phyloP scores from a whole-genome alignment of 164 flowering plant species.

The Protea cynaroides region DNA sequence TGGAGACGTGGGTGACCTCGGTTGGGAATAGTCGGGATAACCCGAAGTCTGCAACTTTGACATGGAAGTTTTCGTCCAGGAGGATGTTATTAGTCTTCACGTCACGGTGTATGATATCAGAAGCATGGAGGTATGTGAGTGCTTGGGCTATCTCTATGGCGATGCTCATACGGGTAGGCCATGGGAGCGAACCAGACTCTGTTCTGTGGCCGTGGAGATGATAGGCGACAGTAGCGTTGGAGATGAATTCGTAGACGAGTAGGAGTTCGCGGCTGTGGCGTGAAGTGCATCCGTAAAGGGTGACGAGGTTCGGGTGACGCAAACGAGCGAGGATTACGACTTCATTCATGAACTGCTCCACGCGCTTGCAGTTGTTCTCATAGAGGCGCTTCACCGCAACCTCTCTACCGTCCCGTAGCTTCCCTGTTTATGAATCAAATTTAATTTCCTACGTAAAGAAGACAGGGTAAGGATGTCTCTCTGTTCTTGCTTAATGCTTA shows the following conservation, averaged over 20 bases:
- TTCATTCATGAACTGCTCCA: constrained; percentile 7
- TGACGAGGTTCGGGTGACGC: constrained; percentile 2
- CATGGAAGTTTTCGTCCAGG: not conserved
- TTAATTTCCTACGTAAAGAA: no score
- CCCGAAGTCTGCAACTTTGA: constrained; percentile 4
- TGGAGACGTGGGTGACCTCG: constrained; percentile 1
- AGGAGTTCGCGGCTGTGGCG: not conserved
- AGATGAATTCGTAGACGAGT: not conserved
- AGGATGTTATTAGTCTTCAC: constrained; percentile 3
- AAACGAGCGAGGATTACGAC: not conserved
- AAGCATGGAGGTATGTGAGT: not conserved
- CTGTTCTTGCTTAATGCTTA: constrained; percentile 1
- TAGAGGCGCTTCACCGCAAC: not conserved
- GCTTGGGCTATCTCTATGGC: not conserved
- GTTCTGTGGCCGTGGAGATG: not conserved
- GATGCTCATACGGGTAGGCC: not conserved
- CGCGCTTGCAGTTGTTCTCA: not conserved
- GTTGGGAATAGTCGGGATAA: not conserved
- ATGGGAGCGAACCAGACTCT: not conserved
- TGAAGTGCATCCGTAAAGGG: constrained; percentile 1
- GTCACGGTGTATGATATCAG: constrained; percentile 1
- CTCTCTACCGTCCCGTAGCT: not conserved
- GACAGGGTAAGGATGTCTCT: not conserved
- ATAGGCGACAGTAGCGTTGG: not conserved
- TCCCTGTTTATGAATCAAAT: constrained; percentile 7